Evolutionary conservation across 768 basidiomycete genomes (phyloP), one percentile per base, ranked within the genome.

Genomic region (Tylopilus balloui): DNA sequence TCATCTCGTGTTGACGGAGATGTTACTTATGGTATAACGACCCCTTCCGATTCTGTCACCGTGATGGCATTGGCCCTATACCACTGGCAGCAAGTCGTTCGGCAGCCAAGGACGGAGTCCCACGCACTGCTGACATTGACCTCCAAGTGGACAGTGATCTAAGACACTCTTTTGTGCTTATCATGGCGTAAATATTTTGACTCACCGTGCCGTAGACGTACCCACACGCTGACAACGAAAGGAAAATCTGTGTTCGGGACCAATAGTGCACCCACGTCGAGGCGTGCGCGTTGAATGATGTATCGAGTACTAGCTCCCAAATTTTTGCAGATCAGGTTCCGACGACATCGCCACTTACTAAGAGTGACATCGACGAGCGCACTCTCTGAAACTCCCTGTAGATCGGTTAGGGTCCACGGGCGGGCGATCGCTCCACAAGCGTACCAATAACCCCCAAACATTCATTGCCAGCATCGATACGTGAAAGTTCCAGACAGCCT

Each of bases 61-160:
- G 36, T 59, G 60, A 47, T 50, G 50, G 51, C 34, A 38, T 21
- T 38, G 53, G 24, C 53, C 31, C 27, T 49, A 24, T 48, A 28
- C 19, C 47, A 45, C 43, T 40, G 7, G 42, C 23, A 43, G 15
- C 7, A 23, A 42, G 47, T 43, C 25, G 10, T 29, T 32, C 35
- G 37, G 40, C 44, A 61, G 31, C 51, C 57, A 57, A 63, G 45
- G 34, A 47, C 54, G 38, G 50, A 35, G 34, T 61, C 55, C 46
- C 50, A 63, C 61, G 54, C 29, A 39, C 25, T 60, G 61, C 60
- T 54, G 54, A 55, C 45, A 56, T 46, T 6, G 32, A 29, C 36
- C 14, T 47, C 10, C 31, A 20, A 46, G 17, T 23, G 42, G 31
- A 39, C 8, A 21, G 24, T 19, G 21, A 11, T 54, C 27, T 28